Percentiles rank a stretch among this genome's conserved stretches.
Evolutionary conservation across 768 basidiomycete species (phyloP).

Genomic region (Hericium coralloides): DNA sequence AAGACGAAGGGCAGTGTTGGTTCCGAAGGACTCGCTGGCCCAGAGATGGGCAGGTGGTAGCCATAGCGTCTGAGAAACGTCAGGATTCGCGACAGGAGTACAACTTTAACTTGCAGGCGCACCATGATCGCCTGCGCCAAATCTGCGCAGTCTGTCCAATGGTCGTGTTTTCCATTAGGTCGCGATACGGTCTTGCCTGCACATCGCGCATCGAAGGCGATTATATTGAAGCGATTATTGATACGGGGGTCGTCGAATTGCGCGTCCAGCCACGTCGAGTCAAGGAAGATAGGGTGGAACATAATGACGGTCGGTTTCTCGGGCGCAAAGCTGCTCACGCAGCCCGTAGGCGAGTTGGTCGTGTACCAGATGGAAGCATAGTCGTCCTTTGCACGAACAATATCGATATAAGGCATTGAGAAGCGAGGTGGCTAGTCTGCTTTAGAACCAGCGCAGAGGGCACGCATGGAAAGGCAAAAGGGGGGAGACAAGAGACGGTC

Average conservation of each 20-base stretch:
- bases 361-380: conserved; percentile 20
- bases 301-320: conserved; percentile 19
- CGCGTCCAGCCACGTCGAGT: conserved; percentile 17
- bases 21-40: conserved; percentile 17
- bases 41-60: conserved; percentile 20
- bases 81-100: too few species aligned
- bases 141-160: conserved; percentile 22
- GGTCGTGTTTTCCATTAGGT: conserved; percentile 16
- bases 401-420: conserved; percentile 16
- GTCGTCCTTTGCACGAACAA: conserved; percentile 10
- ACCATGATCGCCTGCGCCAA: conserved; percentile 17
- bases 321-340: conserved; percentile 16
- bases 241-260: conserved; percentile 20
- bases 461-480: too few species aligned
- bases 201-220: conserved; percentile 21
- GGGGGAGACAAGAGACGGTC: neutral
- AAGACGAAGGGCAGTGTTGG: conserved; percentile 18
- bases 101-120: neutral
- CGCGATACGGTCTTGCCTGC: conserved; percentile 14
- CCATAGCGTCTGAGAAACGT: conserved; percentile 10
- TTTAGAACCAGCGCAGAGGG: too few species aligned
- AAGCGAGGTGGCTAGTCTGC: too few species aligned
- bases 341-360: conserved; percentile 18
- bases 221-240: conserved; percentile 17
- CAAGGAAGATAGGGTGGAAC: conserved; percentile 19